Conservation (phyloP, 2,329 filamentous ascomycete genomes). For the Colletotrichum cereale region DNA sequence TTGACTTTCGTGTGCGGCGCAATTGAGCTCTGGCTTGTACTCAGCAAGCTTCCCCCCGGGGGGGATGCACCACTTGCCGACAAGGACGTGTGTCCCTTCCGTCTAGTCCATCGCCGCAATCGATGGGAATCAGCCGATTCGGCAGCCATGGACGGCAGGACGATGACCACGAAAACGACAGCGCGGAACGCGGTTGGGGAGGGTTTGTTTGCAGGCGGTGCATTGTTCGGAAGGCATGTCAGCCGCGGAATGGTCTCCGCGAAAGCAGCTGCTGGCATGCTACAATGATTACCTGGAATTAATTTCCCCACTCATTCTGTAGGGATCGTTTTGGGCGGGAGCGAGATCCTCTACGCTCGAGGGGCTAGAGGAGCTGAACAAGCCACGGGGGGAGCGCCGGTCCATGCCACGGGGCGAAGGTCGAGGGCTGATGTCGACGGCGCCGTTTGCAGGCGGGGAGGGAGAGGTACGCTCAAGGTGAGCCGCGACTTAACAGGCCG, state of each 20-base stretch:
- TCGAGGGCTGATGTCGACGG: slow-evolving; percentile 5
- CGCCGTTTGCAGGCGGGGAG: slow-evolving; percentile 28
- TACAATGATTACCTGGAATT: slow-evolving; percentile 14
- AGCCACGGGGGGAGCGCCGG: slow-evolving; percentile 10
- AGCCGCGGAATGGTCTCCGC: slow-evolving; percentile 5
- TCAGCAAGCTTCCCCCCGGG: slow-evolving; percentile 24
- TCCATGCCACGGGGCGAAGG: slow-evolving; percentile 9
- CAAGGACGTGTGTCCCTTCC: not conserved
- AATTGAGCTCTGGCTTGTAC: slow-evolving; percentile 2
- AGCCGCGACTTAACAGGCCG: slow-evolving; percentile 26
- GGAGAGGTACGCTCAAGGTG: slow-evolving; percentile 17
- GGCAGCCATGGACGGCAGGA: not conserved
- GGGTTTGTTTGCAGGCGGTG: slow-evolving; percentile 1
- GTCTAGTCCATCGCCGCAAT: not conserved
- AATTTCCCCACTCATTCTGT: not conserved
- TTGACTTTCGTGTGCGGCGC: slow-evolving; percentile 27
- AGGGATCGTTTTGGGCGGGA: not conserved
- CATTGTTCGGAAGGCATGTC: not conserved
- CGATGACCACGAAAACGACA: not conserved
- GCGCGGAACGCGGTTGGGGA: not conserved
- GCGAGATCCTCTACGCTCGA: not conserved
- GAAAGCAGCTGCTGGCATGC: slow-evolving; percentile 19
- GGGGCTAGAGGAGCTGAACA: slow-evolving; percentile 5
- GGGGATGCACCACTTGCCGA: slow-evolving; percentile 9
- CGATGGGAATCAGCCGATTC: not conserved